Evolutionary conservation across 1,284 basidiomycete species (phyloP).

Genomic region (Anthracocystis setariae): DNA sequence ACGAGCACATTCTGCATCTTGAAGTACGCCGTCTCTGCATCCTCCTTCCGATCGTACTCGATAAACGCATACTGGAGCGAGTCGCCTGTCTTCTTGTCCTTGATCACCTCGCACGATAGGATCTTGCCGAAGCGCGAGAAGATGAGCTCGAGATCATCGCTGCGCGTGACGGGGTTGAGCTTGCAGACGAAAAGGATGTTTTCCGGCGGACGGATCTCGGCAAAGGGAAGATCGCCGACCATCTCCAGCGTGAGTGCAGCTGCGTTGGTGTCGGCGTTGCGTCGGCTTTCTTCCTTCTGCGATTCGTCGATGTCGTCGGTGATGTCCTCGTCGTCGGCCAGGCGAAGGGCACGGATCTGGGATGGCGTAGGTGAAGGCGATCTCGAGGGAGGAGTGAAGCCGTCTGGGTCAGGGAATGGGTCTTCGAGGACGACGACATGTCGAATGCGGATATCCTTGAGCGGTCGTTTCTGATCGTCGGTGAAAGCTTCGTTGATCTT

Average conservation of each 20-base stretch:
- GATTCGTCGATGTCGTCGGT: slow-evolving; percentile 76
- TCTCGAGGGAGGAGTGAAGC: slow-evolving; percentile 74
- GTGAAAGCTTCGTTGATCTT: slow-evolving; percentile 91
- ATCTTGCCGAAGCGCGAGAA: slow-evolving; percentile 95
- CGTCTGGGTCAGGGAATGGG: slow-evolving; percentile 85
- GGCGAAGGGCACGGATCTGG: slow-evolving; percentile 71
- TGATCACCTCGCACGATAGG: slow-evolving; percentile 95
- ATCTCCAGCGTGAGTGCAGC: slow-evolving; percentile 97
- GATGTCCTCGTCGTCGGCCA: slow-evolving; percentile 75
- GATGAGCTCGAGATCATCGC: slow-evolving; percentile 96
- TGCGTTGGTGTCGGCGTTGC: slow-evolving; percentile 85
- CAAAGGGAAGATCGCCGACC: slow-evolving; percentile 98
- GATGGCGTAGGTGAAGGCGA: slow-evolving; percentile 74
- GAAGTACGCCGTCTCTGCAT: slow-evolving; percentile 95
- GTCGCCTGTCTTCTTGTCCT: slow-evolving; percentile 94
- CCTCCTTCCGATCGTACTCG: slow-evolving; percentile 91
- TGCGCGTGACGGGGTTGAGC: slow-evolving; percentile 91
- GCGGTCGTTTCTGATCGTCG: slow-evolving; percentile 86
- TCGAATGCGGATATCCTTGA: slow-evolving; percentile 91
- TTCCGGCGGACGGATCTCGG: slow-evolving; percentile 95
- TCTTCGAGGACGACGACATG: slow-evolving; percentile 90
- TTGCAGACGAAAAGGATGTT: slow-evolving; percentile 99
- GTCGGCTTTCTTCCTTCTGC: slow-evolving; percentile 80
- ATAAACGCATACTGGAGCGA: slow-evolving; percentile 98
- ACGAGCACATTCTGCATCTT: slow-evolving; percentile 99